Base-by-base conservation (phyloP, 2,329 filamentous ascomycete genomes). In the Fusarium xylarioides region DNA sequence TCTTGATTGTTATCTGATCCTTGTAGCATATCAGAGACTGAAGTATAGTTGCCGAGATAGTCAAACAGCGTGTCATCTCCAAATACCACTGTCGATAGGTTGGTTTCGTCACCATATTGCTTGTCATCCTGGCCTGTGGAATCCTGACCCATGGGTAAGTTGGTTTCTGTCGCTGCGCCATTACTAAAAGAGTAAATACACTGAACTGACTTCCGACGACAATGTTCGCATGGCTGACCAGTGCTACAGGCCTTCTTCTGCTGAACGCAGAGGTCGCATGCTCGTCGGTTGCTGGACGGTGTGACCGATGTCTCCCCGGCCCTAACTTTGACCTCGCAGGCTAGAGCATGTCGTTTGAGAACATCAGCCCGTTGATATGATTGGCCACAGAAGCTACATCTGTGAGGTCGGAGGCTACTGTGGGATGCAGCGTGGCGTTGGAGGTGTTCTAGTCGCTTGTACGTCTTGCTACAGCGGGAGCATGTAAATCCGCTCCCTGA, bases 361-460 rank as follows among this genome's bases (percentile, higher is more conserved):
- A 63, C 28, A 30, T 63, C 60, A 2, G 56, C 34, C 19, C 60
- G 26, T 7, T 63, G 60, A 5, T 63, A 63, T 3, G 60, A 63
- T 18, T 49, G 60, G 7, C 32, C 44, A 11, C 60, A 49, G 4
- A 49, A 21, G 19, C 28, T 44, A 9, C 60, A 63, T 21, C 34
- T 44, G n/a, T 61, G n/a, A 11, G 60, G 60, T 34, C 60, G 60
- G 55, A 21, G 6, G 12, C 9, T n/a, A 2, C n/a, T 63, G 35
- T 63, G 60, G 55, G 60, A 49, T 49, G 42, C 28, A 11, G 55
- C 28, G 6, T 63, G 60, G 9, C 60, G 60, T 8, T 30, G 26
- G 4, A 63, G 60, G 1, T 63, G 60, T 61, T 63, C 60, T 18
- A 55, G 60, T 15, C 55, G 55, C 2, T 63, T 63, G 34, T 63